Conservation (phyloP, 768 basidiomycete species). For the Lactarius indigo region DNA sequence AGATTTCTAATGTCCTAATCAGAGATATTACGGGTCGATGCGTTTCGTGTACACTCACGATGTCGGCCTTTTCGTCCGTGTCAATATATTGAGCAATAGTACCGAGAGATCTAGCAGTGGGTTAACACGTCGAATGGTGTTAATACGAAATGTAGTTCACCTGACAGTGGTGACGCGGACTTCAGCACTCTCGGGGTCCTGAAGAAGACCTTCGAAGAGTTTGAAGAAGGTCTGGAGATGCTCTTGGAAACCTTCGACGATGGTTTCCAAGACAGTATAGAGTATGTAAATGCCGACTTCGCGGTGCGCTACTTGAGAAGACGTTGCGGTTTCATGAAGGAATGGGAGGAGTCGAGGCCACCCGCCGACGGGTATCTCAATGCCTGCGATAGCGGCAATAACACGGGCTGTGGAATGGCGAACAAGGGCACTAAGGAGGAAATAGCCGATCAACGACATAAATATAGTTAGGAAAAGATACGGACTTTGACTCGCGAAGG, state of each 20-base stretch:
- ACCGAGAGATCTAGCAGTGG: slow-evolving; percentile 64
- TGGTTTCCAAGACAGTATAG: slow-evolving; percentile 86
- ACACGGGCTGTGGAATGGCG: slow-evolving; percentile 92
- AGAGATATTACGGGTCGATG: background rate
- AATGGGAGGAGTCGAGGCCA: slow-evolving; percentile 91
- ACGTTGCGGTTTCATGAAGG: slow-evolving; percentile 73
- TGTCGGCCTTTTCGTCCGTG: slow-evolving; percentile 77
- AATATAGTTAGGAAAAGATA: slow-evolving; percentile 17
- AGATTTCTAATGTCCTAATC: slow-evolving; percentile 51
- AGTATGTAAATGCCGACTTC: slow-evolving; percentile 91
- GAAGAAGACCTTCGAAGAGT: slow-evolving; percentile 67
- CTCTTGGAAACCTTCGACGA: slow-evolving; percentile 85
- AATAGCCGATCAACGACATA: slow-evolving; percentile 9
- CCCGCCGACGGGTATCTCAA: slow-evolving; percentile 73
- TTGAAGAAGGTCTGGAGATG: slow-evolving; percentile 72
- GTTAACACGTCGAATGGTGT: background rate
- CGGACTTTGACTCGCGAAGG: slow-evolving; percentile 74
- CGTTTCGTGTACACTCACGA: slow-evolving; percentile 51
- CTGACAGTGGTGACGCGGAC: slow-evolving; percentile 88
- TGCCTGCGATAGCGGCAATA: slow-evolving; percentile 85
- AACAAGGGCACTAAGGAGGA: slow-evolving; percentile 66
- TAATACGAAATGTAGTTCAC: slow-evolving; percentile 36
- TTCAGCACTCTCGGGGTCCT: slow-evolving; percentile 82
- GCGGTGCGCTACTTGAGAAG: slow-evolving; percentile 67
- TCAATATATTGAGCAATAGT: slow-evolving; percentile 93